A percentile compares a stretch with the other conserved stretches of the same genome.
Evolutionary conservation across 2,329 filamentous ascomycete genomes (phyloP).

Genomic region (Periconia sp.): DNA sequence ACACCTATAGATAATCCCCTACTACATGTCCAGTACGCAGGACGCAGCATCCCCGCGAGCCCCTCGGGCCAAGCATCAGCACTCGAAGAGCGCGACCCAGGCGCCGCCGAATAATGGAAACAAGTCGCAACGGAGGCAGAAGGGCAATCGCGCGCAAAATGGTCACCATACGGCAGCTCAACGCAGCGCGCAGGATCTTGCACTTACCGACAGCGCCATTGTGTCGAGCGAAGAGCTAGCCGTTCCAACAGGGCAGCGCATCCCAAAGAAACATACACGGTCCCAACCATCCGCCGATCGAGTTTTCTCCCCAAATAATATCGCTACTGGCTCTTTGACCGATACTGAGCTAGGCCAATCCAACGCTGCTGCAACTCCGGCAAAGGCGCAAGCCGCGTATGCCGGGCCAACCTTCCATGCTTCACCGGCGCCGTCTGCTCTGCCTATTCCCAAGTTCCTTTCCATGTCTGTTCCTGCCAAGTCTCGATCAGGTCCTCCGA

Average conservation of each 20-base stretch:
- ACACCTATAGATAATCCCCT: conserved; percentile 6
- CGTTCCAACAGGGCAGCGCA: conserved; percentile 27
- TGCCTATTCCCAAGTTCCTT: conserved; percentile 90
- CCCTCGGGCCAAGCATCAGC: conserved; percentile 38
- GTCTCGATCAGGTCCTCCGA: conserved; percentile 52
- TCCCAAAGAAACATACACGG: conserved; percentile 37
- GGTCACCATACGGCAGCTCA: conserved; percentile 29
- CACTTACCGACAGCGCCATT: conserved; percentile 31
- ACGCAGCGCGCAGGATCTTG: conserved; percentile 16
- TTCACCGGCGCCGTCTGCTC: conserved; percentile 85
- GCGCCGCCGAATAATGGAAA: conserved; percentile 30
- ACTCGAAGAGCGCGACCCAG: conserved; percentile 37
- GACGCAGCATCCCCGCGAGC: conserved; percentile 40
- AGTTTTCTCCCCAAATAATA: conserved; percentile 23
- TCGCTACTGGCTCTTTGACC: conserved; percentile 28
- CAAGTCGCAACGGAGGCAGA: conserved; percentile 35
- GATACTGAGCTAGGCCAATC: conserved; percentile 31
- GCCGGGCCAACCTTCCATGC: conserved; percentile 95
- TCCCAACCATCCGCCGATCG: conserved; percentile 38
- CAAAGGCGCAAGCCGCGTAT: conserved; percentile 65
- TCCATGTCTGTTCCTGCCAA: conserved; percentile 74
- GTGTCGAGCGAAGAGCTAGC: conserved; percentile 38
- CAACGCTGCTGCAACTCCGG: conserved; percentile 34
- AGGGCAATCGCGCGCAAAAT: conserved; percentile 39
- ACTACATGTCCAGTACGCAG: conserved; percentile 42